phyloP scores from a whole-genome alignment of 495 filamentous ascomycete species.

The Bathelium albidoporum region DNA sequence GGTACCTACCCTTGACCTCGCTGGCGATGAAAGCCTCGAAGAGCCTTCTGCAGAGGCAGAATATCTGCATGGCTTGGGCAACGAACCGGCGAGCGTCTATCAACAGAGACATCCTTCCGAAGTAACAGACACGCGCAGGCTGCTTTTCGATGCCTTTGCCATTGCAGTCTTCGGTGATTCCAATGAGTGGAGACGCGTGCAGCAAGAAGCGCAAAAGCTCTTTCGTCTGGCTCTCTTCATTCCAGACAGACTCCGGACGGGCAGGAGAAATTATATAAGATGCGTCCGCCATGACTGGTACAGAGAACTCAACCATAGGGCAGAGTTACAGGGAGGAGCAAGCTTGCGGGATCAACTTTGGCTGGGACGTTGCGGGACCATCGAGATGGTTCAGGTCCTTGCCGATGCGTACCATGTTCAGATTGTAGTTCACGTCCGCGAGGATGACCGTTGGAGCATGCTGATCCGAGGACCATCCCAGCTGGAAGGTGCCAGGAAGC shows the following conservation, averaged over 20 bases:
- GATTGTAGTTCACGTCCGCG: background rate
- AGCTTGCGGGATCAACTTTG: background rate
- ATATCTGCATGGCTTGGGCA: background rate
- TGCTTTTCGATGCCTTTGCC: background rate
- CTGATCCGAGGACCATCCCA: background rate
- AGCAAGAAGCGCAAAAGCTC: background rate
- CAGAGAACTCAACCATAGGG: background rate
- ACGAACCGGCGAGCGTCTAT: background rate
- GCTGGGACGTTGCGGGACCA: background rate
- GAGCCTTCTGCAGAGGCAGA: background rate
- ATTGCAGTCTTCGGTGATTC: background rate
- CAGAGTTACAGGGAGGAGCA: background rate
- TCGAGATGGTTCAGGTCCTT: background rate
- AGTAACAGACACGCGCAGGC: background rate
- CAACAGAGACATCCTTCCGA: background rate
- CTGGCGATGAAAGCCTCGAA: background rate
- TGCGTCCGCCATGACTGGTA: background rate
- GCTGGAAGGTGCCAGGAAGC: background rate
- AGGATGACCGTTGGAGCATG: background rate
- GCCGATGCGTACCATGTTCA: background rate
- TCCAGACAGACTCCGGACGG: background rate
- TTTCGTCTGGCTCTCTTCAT: background rate
- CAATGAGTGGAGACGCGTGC: background rate
- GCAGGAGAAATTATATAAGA: background rate
- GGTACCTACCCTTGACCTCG: background rate